Percentiles rank a stretch among this genome's conserved stretches.
phyloP scores from a whole-genome alignment of 495 filamentous ascomycete species.

The Hyaloscypha variabilis region DNA sequence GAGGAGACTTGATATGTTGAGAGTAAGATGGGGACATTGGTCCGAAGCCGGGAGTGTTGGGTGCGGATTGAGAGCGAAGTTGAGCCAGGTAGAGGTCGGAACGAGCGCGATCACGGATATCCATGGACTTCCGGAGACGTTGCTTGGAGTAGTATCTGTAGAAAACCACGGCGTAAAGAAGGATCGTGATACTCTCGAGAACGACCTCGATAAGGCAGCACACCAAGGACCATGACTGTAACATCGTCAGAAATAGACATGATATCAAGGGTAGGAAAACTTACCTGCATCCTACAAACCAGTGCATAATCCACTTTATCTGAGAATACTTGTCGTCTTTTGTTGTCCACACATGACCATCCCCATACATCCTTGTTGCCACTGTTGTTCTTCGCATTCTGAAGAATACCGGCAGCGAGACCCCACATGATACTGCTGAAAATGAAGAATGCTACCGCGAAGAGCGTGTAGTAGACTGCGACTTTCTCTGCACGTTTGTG shows the following conservation, averaged over 20 bases:
- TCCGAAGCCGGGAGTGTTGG: constrained; percentile 90
- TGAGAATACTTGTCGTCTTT: constrained; percentile 70
- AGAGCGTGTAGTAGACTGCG: constrained; percentile 89
- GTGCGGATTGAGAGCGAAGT: constrained; percentile 86
- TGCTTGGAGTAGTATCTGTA: constrained; percentile 97
- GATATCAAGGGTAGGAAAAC: constrained; percentile 27
- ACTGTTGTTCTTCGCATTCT: constrained; percentile 71
- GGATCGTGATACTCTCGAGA: constrained; percentile 87
- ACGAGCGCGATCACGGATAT: constrained; percentile 89
- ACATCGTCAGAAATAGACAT: constrained; percentile 30
- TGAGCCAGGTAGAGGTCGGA: constrained; percentile 96
- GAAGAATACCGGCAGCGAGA: constrained; percentile 80
- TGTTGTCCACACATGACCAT: constrained; percentile 92
- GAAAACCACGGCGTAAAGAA: constrained; percentile 91
- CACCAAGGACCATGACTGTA: constrained; percentile 89
- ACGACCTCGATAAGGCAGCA: constrained; percentile 98
- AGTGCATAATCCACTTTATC: constrained; percentile 84
- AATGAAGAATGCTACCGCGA: constrained; percentile 90
- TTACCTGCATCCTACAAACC: constrained; percentile 91
- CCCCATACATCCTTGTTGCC: constrained; percentile 91
- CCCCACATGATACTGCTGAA: constrained; percentile 95
- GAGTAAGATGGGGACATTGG: constrained; percentile 40
- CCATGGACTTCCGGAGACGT: constrained; percentile 93
- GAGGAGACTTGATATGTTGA: constrained; percentile 52
- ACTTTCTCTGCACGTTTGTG: constrained; percentile 89